Percentiles rank a stretch among this genome's conserved stretches.
phyloP scores from a whole-genome alignment of 2,329 filamentous ascomycete species.

The Exophiala lecanii-corni region DNA sequence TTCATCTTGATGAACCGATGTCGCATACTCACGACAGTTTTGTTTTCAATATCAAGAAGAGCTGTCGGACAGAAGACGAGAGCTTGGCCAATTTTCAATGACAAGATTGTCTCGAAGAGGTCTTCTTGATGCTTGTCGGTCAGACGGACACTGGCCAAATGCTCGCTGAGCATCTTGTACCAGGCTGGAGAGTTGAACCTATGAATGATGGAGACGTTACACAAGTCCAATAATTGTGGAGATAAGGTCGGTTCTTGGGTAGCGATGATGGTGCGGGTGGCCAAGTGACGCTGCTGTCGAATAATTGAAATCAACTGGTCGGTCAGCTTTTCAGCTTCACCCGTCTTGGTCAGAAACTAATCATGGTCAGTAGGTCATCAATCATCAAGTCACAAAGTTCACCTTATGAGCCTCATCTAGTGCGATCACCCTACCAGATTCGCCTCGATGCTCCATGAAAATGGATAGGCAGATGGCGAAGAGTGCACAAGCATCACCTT shows the following conservation, averaged over 20 bases:
- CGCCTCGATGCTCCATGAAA: conserved; percentile 54
- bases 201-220: conserved; percentile 67
- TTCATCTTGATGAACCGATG: conserved; percentile 35
- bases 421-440: conserved; percentile 58
- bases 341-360: conserved; percentile 57
- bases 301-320: conserved; percentile 59
- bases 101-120: conserved; percentile 45
- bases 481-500: conserved; percentile 62
- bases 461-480: conserved; percentile 68
- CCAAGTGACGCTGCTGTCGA: conserved; percentile 66
- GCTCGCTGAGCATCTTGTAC: conserved; percentile 45
- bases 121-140: conserved; percentile 20
- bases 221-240: conserved; percentile 64
- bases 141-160: conserved; percentile 45
- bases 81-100: conserved; percentile 46
- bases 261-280: conserved; percentile 62
- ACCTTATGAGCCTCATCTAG: conserved; percentile 75
- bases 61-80: conserved; percentile 47
- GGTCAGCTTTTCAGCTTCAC: conserved; percentile 56
- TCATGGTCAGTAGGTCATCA: conserved; percentile 1
- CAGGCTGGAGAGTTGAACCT: conserved; percentile 65
- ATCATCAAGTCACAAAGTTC: conserved; percentile 9
- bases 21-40: conserved; percentile 26
- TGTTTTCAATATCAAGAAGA: conserved; percentile 31
- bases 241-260: conserved; percentile 75